Percentiles rank a stretch among this genome's conserved stretches.
phyloP scores from a whole-genome alignment of 352 stramenopile species.

The Elongisporangium prolatum region DNA sequence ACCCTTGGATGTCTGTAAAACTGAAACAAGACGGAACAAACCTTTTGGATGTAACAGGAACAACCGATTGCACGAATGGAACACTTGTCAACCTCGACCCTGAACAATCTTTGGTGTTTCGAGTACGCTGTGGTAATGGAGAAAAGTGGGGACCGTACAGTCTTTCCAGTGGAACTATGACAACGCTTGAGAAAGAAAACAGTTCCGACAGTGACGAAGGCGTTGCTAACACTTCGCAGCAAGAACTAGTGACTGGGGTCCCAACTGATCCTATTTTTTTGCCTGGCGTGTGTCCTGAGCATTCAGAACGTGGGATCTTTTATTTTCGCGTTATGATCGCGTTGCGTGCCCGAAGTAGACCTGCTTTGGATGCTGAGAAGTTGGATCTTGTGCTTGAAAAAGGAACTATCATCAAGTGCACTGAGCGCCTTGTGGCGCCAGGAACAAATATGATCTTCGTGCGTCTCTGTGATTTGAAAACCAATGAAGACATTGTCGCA shows the following conservation, averaged over 20 bases:
- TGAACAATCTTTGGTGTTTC: slow-evolving; percentile 49
- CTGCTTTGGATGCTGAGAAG: slow-evolving; percentile 47
- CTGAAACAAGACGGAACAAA: slow-evolving; percentile 47
- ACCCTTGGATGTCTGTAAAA: slow-evolving; percentile 40
- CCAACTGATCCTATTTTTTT: slow-evolving; percentile 33
- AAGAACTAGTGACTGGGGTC: neutral
- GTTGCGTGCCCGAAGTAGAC: slow-evolving; percentile 37
- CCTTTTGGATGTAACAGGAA: slow-evolving; percentile 33
- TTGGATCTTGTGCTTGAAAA: slow-evolving; percentile 48
- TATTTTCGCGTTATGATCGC: slow-evolving; percentile 56
- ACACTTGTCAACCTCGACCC: slow-evolving; percentile 63
- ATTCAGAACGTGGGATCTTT: slow-evolving; percentile 54
- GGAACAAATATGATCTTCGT: slow-evolving; percentile 70
- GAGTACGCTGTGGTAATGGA: slow-evolving; percentile 50
- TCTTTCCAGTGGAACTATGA: slow-evolving; percentile 51
- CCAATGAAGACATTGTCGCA: slow-evolving; percentile 9
- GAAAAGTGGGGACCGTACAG: slow-evolving; percentile 68
- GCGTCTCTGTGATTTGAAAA: slow-evolving; percentile 17
- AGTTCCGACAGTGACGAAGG: slow-evolving; percentile 5
- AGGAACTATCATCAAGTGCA: slow-evolving; percentile 45
- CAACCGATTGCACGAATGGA: slow-evolving; percentile 50
- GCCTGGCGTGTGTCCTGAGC: slow-evolving; percentile 53
- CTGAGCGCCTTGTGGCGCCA: slow-evolving; percentile 45
- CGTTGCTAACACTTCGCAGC: slow-evolving; percentile 10
- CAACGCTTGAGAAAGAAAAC: slow-evolving; percentile 32